phyloP scores from a whole-genome alignment of 192 early-diverging fungal genomes.

The Linderina pennispora region DNA sequence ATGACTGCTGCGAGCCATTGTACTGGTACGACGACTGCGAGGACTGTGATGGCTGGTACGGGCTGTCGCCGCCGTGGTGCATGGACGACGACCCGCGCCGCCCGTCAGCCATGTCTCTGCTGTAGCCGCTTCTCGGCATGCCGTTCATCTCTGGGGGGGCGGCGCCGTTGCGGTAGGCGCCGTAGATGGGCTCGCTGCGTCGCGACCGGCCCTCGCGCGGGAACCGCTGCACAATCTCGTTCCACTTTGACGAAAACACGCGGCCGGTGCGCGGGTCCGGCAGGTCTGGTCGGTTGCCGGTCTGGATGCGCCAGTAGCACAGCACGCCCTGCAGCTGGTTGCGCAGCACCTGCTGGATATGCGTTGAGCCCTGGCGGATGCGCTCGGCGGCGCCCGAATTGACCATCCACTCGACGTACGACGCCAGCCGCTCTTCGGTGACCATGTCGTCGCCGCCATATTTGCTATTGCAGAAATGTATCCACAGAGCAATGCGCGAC shows the following conservation, averaged over 20 bases:
- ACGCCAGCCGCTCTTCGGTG: conserved; percentile 25
- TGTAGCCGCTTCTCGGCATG: too few relatives aligned
- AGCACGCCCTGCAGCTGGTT: conserved; percentile 47
- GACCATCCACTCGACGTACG: conserved; percentile 46
- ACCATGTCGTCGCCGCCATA: conserved; percentile 26
- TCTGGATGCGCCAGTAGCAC: conserved; percentile 45
- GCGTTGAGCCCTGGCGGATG: conserved; percentile 38
- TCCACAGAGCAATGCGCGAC: conserved; percentile 44
- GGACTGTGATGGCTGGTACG: too few relatives aligned
- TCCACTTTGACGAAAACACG: conserved; percentile 33
- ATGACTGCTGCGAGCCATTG: too few relatives aligned
- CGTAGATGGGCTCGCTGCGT: conserved; percentile 40
- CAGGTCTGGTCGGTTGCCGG: conserved; percentile 9
- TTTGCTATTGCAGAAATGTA: conserved; percentile 32
- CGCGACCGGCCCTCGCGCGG: conserved; percentile 33
- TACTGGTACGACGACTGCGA: too few relatives aligned
- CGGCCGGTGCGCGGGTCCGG: conserved; percentile 23
- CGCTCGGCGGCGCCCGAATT: conserved; percentile 40
- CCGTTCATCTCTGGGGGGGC: too few relatives aligned
- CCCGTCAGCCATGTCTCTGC: too few relatives aligned
- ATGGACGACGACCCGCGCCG: too few relatives aligned
- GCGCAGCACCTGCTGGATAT: conserved; percentile 42
- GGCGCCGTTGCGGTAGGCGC: conserved; percentile 2
- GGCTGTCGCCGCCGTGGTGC: too few relatives aligned
- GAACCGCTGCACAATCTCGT: conserved; percentile 27